phyloP scores from a whole-genome alignment of 805 yeast species.

The Suhomyces kilbournensis region DNA sequence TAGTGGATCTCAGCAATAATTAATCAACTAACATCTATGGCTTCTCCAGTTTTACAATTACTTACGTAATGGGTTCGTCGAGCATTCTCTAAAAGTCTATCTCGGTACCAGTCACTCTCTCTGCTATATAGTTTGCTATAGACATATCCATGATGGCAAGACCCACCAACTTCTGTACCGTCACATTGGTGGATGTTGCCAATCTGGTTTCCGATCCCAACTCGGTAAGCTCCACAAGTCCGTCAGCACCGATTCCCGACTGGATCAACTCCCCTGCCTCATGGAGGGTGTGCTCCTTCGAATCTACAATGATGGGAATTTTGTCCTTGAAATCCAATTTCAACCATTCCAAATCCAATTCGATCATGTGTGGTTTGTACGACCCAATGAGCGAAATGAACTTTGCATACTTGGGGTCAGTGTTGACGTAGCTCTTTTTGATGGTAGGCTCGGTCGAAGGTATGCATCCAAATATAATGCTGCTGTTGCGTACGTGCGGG shows the following conservation, averaged over 20 bases:
- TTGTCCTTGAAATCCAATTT: conserved; percentile 24
- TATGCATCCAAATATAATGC: conserved; percentile 57
- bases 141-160: conserved; percentile 62
- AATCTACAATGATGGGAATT: conserved; percentile 56
- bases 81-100: conserved; percentile 5
- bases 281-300: conserved; percentile 49
- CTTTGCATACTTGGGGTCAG: conserved; percentile 21
- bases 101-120: conserved; percentile 8
- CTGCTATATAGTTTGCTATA: conserved; percentile 44
- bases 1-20: not conserved
- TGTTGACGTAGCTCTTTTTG: conserved; percentile 25
- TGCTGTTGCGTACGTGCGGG: conserved; percentile 33
- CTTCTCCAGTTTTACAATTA: no score
- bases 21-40: no score
- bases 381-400: conserved; percentile 64
- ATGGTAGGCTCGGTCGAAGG: conserved; percentile 55
- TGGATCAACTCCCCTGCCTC: conserved; percentile 69
- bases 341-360: conserved; percentile 48
- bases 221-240: conserved; percentile 49
- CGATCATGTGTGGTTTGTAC: conserved; percentile 65
- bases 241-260: conserved; percentile 32
- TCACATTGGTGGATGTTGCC: conserved; percentile 25
- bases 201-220: conserved; percentile 20
- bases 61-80: no score
- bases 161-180: conserved; percentile 58